These are phyloP conservation scores for Candida glucosophila DNA, from an alignment of 1,139 yeast genomes.

Conservation along the genomic window DNA sequence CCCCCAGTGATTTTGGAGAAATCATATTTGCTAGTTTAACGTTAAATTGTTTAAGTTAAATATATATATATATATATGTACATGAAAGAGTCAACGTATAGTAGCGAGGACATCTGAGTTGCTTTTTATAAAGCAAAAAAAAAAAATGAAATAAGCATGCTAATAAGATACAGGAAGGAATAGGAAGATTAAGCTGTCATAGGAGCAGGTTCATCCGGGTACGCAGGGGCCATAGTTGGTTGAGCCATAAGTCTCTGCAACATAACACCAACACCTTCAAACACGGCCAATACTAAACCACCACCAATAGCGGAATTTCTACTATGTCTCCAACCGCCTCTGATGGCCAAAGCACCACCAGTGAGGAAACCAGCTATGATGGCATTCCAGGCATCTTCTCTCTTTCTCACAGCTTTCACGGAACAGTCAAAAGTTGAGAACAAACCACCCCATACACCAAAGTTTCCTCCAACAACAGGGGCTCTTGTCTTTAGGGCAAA, in stretches of 20 bases:
- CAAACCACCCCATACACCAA: conserved; percentile 99
- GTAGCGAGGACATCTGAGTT: no score
- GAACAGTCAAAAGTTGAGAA: conserved; percentile 94
- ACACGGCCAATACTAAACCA: conserved; percentile 92
- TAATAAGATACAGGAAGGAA: conserved; percentile 1
- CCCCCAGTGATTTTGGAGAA: no score
- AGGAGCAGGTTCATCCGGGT: conserved; percentile 52
- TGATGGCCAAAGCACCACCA: conserved; percentile 95
- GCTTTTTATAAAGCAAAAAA: no score
- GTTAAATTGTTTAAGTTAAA: no score
- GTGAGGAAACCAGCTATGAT: conserved; percentile 97
- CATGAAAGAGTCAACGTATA: no score
- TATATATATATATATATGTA: no score
- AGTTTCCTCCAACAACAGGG: conserved; percentile 97
- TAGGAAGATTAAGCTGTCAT: conserved; percentile 31
- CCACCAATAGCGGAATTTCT: conserved; percentile 96
- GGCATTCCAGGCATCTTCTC: conserved; percentile 98
- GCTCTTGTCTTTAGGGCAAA: conserved; percentile 93
- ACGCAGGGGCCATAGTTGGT: conserved; percentile 73
- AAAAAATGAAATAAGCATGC: no score
- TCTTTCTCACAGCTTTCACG: conserved; percentile 88
- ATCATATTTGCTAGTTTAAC: no score
- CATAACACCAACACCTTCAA: conserved; percentile 98
- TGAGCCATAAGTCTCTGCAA: conserved; percentile 88
- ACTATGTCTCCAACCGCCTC: conserved; percentile 98